Evolutionary conservation across 257 asterid species (phyloP), one percentile per base, ranked within the genome.

Genomic region (Handroanthus guayacan): DNA sequence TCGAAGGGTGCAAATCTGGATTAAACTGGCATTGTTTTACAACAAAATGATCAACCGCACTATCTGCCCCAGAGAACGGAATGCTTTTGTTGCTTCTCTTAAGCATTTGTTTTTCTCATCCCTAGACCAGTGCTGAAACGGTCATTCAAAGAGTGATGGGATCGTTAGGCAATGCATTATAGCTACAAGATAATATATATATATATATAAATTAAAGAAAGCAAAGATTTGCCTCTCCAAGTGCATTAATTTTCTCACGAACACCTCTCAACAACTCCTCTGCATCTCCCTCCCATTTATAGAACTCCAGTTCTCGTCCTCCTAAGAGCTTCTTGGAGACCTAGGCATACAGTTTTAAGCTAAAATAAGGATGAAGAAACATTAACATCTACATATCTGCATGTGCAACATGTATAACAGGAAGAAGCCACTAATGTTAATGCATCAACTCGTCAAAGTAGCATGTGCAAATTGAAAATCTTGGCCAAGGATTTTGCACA

Each of bases 41-140:
- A 90, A 91, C 83, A 90, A 81, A 58, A 92, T 85, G 79, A 94
- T 94, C 57, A 94, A 82, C 74, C 97, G 88, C 51, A 92, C 89
- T 10, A 94, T 92, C 86, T 92, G 97, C 78, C 96, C 98, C 69
- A 94, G 82, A 78, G 68, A 92, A 38, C 96, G 93, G 80, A 90
- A 92, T 62, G 97, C 87, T 86, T 95, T 95, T 3, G 96, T 86
- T 38, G 91, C 75, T 89, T 95, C 98, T 76, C 91, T 88, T 44
- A 95, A 69, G 79, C 98, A 92, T 84, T 78, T 92, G 72, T 87
- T 95, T 71, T 87, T 95, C 85, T 83, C 94, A 54, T 89, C 89
- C 84, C 99, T 87, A 18, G 95, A 62, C 99, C 99, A 95, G 76
- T 92, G 97, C 98, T 95, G 89, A 76, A 85, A 75, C 18, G 69